A percentile compares a stretch with the other conserved stretches of the same genome.
Evolutionary conservation across 2,329 filamentous ascomycete species (phyloP).

Genomic region (Fusarium sp.): DNA sequence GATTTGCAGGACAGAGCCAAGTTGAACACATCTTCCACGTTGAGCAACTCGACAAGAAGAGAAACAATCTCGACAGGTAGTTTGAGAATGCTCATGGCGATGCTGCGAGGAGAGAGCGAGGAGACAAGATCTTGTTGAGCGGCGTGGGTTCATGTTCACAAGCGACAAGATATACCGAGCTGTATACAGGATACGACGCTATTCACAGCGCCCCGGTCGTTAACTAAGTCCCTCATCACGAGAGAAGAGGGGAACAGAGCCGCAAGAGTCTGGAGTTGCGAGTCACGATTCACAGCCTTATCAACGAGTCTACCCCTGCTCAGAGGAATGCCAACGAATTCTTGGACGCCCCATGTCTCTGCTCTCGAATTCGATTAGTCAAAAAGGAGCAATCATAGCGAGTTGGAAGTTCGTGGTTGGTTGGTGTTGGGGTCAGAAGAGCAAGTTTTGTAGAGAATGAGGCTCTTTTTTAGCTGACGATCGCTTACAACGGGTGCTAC

Average conservation of each 20-base stretch:
- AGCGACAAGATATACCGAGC: neutral
- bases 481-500: neutral
- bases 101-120: neutral
- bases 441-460: neutral
- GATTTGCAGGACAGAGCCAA: conserved; percentile 62
- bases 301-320: neutral
- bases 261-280: neutral
- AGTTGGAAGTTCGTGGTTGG: neutral
- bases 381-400: neutral
- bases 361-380: neutral
- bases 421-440: neutral
- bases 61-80: conserved; percentile 74
- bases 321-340: neutral
- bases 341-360: conserved; percentile 1
- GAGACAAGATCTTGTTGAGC: neutral
- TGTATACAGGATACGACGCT: conserved; percentile 2
- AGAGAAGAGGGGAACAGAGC: conserved; percentile 13
- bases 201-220: conserved; percentile 2
- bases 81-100: conserved; percentile 51
- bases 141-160: conserved; percentile 15
- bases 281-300: neutral
- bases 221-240: conserved; percentile 2
- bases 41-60: conserved; percentile 63
- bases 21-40: conserved; percentile 66
- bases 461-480: conserved; percentile 1